These are phyloP conservation scores for Aurifilum marmelostoma DNA, from an alignment of 2,329 filamentous ascomycete species.

Conservation along the genomic window DNA sequence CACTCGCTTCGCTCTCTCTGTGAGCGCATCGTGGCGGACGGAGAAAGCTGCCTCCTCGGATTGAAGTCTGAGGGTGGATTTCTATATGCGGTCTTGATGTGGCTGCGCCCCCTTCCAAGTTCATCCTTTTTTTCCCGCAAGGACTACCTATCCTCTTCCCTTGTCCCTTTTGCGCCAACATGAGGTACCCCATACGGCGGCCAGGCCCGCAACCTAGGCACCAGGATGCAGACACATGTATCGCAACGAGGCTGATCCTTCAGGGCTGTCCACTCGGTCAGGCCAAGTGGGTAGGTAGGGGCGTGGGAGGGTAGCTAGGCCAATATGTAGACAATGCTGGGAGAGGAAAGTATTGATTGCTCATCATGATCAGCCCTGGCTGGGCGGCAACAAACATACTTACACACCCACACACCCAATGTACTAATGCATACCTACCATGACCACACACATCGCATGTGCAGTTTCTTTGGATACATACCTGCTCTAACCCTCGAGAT, in stretches of 20 bases:
- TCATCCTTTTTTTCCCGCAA: slow-evolving; percentile 13
- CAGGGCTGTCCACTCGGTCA: slow-evolving; percentile 21
- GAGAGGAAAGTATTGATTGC: neutral
- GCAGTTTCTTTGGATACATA: neutral
- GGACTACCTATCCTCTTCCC: neutral
- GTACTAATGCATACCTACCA: slow-evolving; percentile 1
- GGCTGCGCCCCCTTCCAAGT: slow-evolving; percentile 27
- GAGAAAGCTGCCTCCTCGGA: slow-evolving; percentile 7
- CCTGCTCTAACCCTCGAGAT: neutral
- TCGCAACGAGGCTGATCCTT: slow-evolving; percentile 30
- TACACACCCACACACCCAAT: neutral
- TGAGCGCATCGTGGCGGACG: neutral
- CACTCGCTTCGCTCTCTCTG: neutral
- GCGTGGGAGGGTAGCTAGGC: neutral
- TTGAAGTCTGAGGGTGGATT: slow-evolving; percentile 19
- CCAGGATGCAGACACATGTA: slow-evolving; percentile 25
- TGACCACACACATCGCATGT: slow-evolving; percentile 8
- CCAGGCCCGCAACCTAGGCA: slow-evolving; percentile 24
- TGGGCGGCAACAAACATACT: neutral
- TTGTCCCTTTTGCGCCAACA: neutral
- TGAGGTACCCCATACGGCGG: slow-evolving; percentile 17
- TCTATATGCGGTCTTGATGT: slow-evolving; percentile 22
- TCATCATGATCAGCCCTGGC: neutral
- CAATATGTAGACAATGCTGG: neutral
- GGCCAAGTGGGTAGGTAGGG: slow-evolving; percentile 9